These are phyloP conservation scores for Suillus weaverae DNA, from an alignment of 768 basidiomycete genomes.

Conservation along the genomic window DNA sequence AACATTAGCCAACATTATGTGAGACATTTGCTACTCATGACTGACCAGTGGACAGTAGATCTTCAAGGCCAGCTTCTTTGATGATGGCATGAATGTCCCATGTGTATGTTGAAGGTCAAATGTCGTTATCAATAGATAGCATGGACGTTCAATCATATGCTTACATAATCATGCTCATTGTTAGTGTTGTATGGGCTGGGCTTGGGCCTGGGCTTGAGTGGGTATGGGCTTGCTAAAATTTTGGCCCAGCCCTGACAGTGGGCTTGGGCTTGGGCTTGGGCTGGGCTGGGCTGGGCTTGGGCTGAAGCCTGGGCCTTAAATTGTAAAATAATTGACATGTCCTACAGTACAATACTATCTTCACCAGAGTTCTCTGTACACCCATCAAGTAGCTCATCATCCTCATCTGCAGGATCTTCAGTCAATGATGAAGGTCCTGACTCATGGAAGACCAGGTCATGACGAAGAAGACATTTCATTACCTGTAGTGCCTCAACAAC, in stretches of 20 bases:
- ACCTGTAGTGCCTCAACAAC: slow-evolving; percentile 37
- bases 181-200: background rate
- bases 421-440: background rate
- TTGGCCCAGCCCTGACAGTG: background rate
- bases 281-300: background rate
- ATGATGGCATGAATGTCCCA: too few relatives aligned
- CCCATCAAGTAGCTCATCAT: background rate
- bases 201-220: background rate
- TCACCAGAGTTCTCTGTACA: background rate
- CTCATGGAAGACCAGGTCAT: slow-evolving; percentile 25
- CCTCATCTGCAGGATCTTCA: background rate
- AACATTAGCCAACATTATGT: too few relatives aligned
- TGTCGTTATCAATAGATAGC: too few relatives aligned
- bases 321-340: background rate
- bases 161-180: too few relatives aligned
- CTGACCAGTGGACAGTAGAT: too few relatives aligned
- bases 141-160: too few relatives aligned
- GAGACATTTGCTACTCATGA: too few relatives aligned
- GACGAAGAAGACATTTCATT: slow-evolving; percentile 27
- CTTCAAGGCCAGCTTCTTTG: too few relatives aligned
- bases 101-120: too few relatives aligned
- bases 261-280: background rate
- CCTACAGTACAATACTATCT: background rate
- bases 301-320: background rate
- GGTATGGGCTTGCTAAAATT: background rate